These are phyloP conservation scores for Rhodocollybia butyracea DNA, from an alignment of 768 basidiomycete genomes.

Conservation along the genomic window DNA sequence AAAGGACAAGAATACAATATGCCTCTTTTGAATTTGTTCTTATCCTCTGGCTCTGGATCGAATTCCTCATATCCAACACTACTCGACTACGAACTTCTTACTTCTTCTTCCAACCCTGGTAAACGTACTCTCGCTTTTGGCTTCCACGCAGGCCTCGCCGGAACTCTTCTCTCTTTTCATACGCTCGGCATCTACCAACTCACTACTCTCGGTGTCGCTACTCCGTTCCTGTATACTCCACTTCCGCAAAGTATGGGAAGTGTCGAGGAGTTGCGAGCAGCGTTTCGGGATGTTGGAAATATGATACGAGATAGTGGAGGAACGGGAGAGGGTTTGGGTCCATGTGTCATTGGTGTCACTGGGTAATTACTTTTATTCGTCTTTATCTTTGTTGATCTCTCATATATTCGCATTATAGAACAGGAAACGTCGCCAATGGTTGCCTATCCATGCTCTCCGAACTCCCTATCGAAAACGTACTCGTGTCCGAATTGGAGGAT, in stretches of 20 bases:
- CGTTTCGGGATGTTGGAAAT: constrained; percentile 16
- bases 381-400: not conserved
- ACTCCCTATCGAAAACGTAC: constrained; percentile 61
- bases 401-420: constrained; percentile 47
- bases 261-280: not conserved
- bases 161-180: constrained; percentile 73
- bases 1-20: constrained; percentile 90
- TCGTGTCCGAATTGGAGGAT: constrained; percentile 50
- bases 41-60: constrained; percentile 19
- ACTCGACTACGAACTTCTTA: constrained; percentile 86
- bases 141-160: constrained; percentile 89
- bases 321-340: constrained; percentile 66
- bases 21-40: constrained; percentile 66
- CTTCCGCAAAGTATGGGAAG: too few relatives aligned
- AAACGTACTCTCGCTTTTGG: constrained; percentile 89
- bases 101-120: constrained; percentile 42
- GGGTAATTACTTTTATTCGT: constrained; percentile 45
- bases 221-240: constrained; percentile 71
- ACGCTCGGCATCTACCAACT: too few relatives aligned
- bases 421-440: constrained; percentile 81
- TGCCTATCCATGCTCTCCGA: constrained; percentile 69
- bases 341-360: constrained; percentile 78
- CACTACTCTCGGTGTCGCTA: too few relatives aligned
- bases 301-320: constrained; percentile 33
- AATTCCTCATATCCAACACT: constrained; percentile 41